Base-by-base conservation (phyloP, 805 yeast genomes). In the Myxozyma nipponensis region DNA sequence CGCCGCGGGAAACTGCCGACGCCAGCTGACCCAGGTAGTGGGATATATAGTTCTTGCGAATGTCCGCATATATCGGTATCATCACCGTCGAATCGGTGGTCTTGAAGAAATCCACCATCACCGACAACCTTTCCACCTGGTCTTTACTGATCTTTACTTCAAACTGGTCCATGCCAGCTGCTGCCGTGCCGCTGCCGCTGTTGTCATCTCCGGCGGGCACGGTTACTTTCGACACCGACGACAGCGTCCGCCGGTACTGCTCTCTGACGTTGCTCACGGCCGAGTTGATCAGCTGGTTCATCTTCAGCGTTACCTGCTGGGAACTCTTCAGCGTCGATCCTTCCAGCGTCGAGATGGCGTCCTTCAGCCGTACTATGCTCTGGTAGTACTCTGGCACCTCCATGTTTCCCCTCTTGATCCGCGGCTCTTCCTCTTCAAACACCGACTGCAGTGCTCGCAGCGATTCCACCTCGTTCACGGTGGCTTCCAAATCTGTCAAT, bases 281-380 rank as follows among this genome's bases (percentile, higher is more conserved):
- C 2, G 49, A 22, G 3, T 19, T 38, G 17, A 46, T 52, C 9
- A 54, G 44, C 42, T 54, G 57, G 21, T 44, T 47, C 56, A 50
- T 54, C 22, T 44, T 52, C 6, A 42, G 24, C 4, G 28, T 39
- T 15, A 49, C 54, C 25, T 50, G 49, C 19, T 49, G 50, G 7
- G 59, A 47, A 30, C 55, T 44, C 24, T 50, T 36, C 25, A 65
- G 52, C n/a, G 62, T 49, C 15, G 66, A 56, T 9, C 54, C 51
- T 10, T 54, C 54, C 21, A 68, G 52, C 10, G 64, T 55, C 22
- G 47, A 50, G 18, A 58, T 52, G 1, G 67, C 65, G 3, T 43
- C 47, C 30, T 56, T 48, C 18, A 66, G 54, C 19, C 57, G 56
- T 15, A 39, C 34, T 18, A 67, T 49, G 5, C 63, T 55, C n/a